A percentile compares a stretch with the other conserved stretches of the same genome.
Evolutionary conservation across 495 filamentous ascomycete genomes (phyloP).

Genomic region (Pyronema domesticum): DNA sequence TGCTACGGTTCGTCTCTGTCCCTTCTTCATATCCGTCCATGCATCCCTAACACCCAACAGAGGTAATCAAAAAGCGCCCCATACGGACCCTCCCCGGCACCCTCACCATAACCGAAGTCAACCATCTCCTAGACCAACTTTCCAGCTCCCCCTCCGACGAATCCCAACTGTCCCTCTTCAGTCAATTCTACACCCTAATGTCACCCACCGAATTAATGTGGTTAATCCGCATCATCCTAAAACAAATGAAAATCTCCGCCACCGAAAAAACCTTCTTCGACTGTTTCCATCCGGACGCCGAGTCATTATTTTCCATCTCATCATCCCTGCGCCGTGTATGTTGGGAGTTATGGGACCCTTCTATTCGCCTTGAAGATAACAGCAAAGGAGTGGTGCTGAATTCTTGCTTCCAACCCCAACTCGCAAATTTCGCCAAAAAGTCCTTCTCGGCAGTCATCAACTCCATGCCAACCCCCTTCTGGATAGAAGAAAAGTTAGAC

Average conservation of each 20-base stretch:
- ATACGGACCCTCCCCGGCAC: slow-evolving; percentile 56
- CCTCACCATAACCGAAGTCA: slow-evolving; percentile 77
- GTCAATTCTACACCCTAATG: slow-evolving; percentile 75
- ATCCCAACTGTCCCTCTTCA: slow-evolving; percentile 43
- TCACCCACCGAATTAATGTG: slow-evolving; percentile 85
- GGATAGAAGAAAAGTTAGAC: slow-evolving; percentile 96
- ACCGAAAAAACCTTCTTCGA: slow-evolving; percentile 84
- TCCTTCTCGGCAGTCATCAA: slow-evolving; percentile 61
- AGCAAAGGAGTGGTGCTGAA: slow-evolving; percentile 45
- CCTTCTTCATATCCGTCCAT: neutral
- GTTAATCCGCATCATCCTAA: slow-evolving; percentile 84
- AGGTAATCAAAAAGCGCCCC: slow-evolving; percentile 68
- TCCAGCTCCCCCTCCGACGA: slow-evolving; percentile 33
- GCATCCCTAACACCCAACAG: slow-evolving; percentile 18
- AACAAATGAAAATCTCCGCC: slow-evolving; percentile 96
- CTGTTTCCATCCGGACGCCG: slow-evolving; percentile 79
- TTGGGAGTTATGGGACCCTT: slow-evolving; percentile 77
- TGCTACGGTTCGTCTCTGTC: slow-evolving; percentile 35
- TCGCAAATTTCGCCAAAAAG: slow-evolving; percentile 88
- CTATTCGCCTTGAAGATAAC: slow-evolving; percentile 53
- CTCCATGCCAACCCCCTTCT: slow-evolving; percentile 67
- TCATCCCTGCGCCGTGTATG: slow-evolving; percentile 80
- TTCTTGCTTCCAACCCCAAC: slow-evolving; percentile 93
- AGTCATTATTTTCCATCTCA: slow-evolving; percentile 76
- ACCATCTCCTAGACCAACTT: slow-evolving; percentile 65